Conservation (phyloP, 805 yeast genomes). For the Candida ortonii region DNA sequence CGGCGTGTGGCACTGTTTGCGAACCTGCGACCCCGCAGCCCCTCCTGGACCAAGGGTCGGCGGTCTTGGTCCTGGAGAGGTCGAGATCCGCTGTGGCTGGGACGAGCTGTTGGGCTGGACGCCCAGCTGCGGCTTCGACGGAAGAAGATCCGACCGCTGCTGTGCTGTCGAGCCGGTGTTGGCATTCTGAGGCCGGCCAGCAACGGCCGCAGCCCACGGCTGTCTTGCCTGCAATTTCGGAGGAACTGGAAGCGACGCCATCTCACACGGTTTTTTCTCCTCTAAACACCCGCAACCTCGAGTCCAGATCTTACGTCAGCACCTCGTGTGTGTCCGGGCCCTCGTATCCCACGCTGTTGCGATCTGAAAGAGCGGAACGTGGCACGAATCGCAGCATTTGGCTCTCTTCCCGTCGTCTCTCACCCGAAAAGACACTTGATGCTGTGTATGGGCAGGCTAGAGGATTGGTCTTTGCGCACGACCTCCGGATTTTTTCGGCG, state of each 20-base stretch:
- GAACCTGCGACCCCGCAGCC: conserved; percentile 4
- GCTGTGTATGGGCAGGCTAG: no score
- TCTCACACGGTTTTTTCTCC: background rate
- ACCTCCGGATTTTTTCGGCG: no score
- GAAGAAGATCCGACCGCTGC: conserved; percentile 9
- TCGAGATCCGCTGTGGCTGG: conserved; percentile 1
- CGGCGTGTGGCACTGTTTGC: conserved; percentile 11
- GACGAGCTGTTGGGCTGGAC: conserved; percentile 1
- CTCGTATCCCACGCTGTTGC: no score
- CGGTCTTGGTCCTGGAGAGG: background rate
- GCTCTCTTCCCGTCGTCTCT: no score
- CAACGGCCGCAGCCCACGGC: conserved; percentile 20
- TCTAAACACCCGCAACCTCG: no score
- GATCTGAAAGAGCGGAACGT: no score
- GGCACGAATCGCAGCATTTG: no score
- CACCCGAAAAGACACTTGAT: no score
- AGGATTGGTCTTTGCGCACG: no score
- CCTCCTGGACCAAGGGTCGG: no score
- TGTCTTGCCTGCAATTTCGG: conserved; percentile 14
- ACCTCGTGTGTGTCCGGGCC: no score
- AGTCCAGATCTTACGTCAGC: no score
- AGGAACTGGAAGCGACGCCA: conserved; percentile 11
- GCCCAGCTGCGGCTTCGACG: conserved; percentile 11
- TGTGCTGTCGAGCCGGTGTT: conserved; percentile 1
- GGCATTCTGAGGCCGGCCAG: conserved; percentile 5